phyloP scores from a whole-genome alignment of 2,329 filamentous ascomycete genomes.

The Xylariaceae sp. region DNA sequence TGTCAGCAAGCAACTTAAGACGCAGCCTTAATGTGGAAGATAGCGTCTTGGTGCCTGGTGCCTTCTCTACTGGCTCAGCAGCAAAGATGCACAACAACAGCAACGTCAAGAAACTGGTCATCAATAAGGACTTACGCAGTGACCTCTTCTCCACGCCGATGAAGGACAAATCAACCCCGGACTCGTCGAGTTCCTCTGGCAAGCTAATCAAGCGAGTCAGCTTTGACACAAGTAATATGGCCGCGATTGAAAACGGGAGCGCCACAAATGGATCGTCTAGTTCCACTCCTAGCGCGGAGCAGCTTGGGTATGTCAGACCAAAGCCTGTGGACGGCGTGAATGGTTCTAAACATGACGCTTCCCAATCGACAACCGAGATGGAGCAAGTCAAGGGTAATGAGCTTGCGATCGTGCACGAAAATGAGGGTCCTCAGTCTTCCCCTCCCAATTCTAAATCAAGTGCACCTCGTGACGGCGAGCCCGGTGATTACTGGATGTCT shows the following conservation, averaged over 20 bases:
- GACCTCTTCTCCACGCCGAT: conserved; percentile 60
- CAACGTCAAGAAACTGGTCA: conserved; percentile 83
- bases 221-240: conserved; percentile 66
- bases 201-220: conserved; percentile 82
- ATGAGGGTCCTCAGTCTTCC: conserved; percentile 40
- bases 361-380: conserved; percentile 53
- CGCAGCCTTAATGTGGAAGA: conserved; percentile 77
- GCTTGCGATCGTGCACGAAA: conserved; percentile 72
- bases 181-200: conserved; percentile 39
- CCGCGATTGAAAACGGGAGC: conserved; percentile 39
- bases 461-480: conserved; percentile 40
- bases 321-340: conserved; percentile 40
- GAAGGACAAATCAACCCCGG: conserved; percentile 43
- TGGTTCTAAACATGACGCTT: conserved; percentile 36
- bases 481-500: conserved; percentile 81
- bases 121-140: conserved; percentile 78
- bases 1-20: conserved; percentile 81
- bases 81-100: conserved; percentile 61
- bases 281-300: conserved; percentile 50
- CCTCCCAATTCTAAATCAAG: conserved; percentile 29
- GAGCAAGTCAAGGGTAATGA: conserved; percentile 69
- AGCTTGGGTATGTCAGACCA: conserved; percentile 55
- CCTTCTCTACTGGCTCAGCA: conserved; percentile 65
- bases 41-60: conserved; percentile 78
- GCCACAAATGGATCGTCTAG: conserved; percentile 40